phyloP scores from a whole-genome alignment of 164 flowering plant genomes.

The Hamamelis virginiana region DNA sequence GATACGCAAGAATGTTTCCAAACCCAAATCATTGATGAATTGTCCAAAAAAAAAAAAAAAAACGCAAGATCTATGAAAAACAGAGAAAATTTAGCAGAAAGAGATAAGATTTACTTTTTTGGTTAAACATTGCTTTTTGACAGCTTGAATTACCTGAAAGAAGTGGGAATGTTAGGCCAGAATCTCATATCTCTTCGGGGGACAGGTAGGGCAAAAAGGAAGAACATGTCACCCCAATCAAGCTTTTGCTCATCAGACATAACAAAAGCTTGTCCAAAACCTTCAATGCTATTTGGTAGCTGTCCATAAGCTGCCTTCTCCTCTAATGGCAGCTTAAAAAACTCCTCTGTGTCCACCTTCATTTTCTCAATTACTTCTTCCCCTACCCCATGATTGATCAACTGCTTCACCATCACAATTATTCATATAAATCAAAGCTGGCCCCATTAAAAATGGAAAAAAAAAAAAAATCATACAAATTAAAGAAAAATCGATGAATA shows the following conservation, averaged over 20 bases:
- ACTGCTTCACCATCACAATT: slow-evolving; percentile 21
- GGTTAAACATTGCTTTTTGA: not conserved
- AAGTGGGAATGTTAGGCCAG: slow-evolving; percentile 38
- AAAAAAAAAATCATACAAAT: too few relatives aligned
- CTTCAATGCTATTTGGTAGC: slow-evolving; percentile 39
- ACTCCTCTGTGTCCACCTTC: slow-evolving; percentile 34
- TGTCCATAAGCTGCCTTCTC: slow-evolving; percentile 43
- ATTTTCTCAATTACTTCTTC: slow-evolving; percentile 36
- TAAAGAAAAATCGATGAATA: too few relatives aligned
- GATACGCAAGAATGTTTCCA: too few relatives aligned
- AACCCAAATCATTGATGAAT: too few relatives aligned
- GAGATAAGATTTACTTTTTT: not conserved
- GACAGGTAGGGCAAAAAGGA: slow-evolving; percentile 27
- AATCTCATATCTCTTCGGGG: slow-evolving; percentile 24
- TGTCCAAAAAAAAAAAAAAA: too few relatives aligned
- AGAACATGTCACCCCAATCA: slow-evolving; percentile 55
- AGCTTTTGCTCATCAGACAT: slow-evolving; percentile 50
- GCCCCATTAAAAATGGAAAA: too few relatives aligned
- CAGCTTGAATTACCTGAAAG: slow-evolving; percentile 35
- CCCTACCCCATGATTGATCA: slow-evolving; percentile 46
- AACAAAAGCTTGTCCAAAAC: slow-evolving; percentile 58
- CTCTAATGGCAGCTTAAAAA: slow-evolving; percentile 48
- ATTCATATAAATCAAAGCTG: too few relatives aligned
- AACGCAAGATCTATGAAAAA: too few relatives aligned
- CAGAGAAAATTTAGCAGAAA: too few relatives aligned